Percentiles rank a stretch among this genome's conserved stretches.
phyloP scores from a whole-genome alignment of 2,329 filamentous ascomycete species.

The Epichloe hybrida region DNA sequence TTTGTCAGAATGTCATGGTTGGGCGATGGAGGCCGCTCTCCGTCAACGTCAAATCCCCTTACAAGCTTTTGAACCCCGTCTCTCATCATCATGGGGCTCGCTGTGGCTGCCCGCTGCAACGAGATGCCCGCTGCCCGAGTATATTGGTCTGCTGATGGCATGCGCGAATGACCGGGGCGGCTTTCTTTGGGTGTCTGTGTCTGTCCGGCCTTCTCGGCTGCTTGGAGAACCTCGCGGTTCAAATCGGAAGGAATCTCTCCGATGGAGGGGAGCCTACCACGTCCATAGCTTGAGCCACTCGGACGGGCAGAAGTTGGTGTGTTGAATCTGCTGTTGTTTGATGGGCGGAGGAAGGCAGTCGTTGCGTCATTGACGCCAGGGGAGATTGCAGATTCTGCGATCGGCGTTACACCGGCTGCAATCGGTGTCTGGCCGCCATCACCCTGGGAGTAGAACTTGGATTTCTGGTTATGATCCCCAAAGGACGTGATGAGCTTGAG shows the following conservation, averaged over 20 bases:
- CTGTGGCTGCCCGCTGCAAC: constrained; percentile 52
- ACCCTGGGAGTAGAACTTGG: constrained; percentile 46
- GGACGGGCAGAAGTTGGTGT: constrained; percentile 51
- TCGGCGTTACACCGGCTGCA: constrained; percentile 74
- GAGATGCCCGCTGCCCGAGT: constrained; percentile 30
- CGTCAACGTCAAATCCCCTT: constrained; percentile 15
- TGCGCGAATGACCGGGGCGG: constrained; percentile 21
- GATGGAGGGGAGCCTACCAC: constrained; percentile 62
- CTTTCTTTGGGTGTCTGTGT: constrained; percentile 15
- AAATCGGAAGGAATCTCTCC: constrained; percentile 39
- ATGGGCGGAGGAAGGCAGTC: constrained; percentile 54
- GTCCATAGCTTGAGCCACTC: constrained; percentile 45
- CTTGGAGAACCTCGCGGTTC: constrained; percentile 17
- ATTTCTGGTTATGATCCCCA: constrained; percentile 46
- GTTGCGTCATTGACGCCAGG: constrained; percentile 53
- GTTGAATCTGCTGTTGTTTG: constrained; percentile 54
- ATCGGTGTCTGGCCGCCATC: constrained; percentile 60
- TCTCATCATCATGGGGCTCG: constrained; percentile 51
- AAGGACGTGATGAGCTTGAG: constrained; percentile 90
- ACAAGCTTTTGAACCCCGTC: constrained; percentile 27
- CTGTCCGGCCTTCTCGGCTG: constrained; percentile 12
- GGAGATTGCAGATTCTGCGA: constrained; percentile 57
- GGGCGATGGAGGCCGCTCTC: constrained; percentile 46
- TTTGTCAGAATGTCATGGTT: constrained; percentile 46
- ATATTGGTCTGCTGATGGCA: constrained; percentile 27